Base-by-base conservation (phyloP, 768 basidiomycete genomes). In the Dentipellis fragilis region DNA sequence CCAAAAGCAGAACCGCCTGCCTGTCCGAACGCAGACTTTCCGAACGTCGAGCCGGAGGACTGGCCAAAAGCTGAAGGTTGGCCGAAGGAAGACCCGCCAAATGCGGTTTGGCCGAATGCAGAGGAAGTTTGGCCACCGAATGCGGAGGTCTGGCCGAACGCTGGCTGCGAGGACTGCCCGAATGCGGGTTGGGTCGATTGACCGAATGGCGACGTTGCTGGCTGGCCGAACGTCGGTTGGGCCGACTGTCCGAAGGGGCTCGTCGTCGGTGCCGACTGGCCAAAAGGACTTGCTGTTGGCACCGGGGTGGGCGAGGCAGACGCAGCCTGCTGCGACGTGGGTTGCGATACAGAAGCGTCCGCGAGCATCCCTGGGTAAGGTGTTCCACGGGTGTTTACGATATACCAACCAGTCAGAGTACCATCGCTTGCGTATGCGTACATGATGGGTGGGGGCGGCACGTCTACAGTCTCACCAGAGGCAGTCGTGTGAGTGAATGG, bases 401-500 rank as follows among this genome's bases (percentile, higher is more conserved):
- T 64, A 65, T 82, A 73, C 87, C 89, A 92, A 3, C 75, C 89
- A 49, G 82, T 77, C 21, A 92, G 54, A 0, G 87, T 87, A 17
- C 89, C 89, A 63, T 92, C 89, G 54, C 83, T 88, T 10, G 87
- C 75, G 67, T 87, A 90, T 2, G 80, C 83, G 65, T 82, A 89
- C 68, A 89, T 69, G 54, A 89, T 73, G 0, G 89, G 89, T 11
- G 75, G 74, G 10, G 78, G 70, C 10, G 79, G 76, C 2, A 75
- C 58, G 11, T 73, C 72, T 6, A 70, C 62, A 12, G 65, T 66
- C 59, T 77, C 76, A 4, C 76, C 76, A 0, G 74, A 73, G 14
- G 72, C 63, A 10, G 68, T 70, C 10, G 70, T 70, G 53, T 71
- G 68, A 8, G 57, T 66, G 58, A 67, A 74, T 10, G 71, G 65